These are phyloP conservation scores for Trichoderma brevicompactum DNA, from an alignment of 2,329 filamentous ascomycete genomes.

Conservation along the genomic window DNA sequence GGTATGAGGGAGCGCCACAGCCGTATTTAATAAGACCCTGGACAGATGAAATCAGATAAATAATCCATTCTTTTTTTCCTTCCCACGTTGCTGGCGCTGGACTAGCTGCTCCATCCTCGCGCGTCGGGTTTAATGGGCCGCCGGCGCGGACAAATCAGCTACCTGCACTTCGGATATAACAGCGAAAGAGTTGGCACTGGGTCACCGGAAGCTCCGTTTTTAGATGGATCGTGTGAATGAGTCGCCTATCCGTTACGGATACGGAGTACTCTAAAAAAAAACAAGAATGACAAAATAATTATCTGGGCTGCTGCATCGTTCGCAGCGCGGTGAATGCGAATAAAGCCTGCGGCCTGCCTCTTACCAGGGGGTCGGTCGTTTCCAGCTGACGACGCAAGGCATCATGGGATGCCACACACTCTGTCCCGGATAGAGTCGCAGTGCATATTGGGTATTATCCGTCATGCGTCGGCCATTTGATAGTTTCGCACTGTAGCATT, in stretches of 20 bases:
- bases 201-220: slow-evolving; percentile 2
- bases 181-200: slow-evolving; percentile 4
- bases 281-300: not conserved
- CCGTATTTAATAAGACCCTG: slow-evolving; percentile 10
- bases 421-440: not conserved
- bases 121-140: slow-evolving; percentile 24
- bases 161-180: slow-evolving; percentile 19
- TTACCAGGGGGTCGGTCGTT: not conserved
- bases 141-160: slow-evolving; percentile 1
- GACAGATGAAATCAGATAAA: not conserved
- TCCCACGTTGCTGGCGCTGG: slow-evolving; percentile 17
- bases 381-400: not conserved
- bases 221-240: not conserved
- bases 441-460: not conserved
- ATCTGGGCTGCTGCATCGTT: not conserved
- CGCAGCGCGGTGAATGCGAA: not conserved
- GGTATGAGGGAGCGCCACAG: slow-evolving; percentile 5
- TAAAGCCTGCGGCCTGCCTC: not conserved
- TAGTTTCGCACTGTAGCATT: slow-evolving; percentile 10
- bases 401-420: not conserved
- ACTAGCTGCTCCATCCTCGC: slow-evolving; percentile 15
- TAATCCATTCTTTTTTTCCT: not conserved
- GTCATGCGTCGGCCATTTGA: not conserved
- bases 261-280: not conserved
- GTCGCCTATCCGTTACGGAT: not conserved